These are phyloP conservation scores for Endothia cerciana DNA, from an alignment of 2,329 filamentous ascomycete species.

Conservation along the genomic window DNA sequence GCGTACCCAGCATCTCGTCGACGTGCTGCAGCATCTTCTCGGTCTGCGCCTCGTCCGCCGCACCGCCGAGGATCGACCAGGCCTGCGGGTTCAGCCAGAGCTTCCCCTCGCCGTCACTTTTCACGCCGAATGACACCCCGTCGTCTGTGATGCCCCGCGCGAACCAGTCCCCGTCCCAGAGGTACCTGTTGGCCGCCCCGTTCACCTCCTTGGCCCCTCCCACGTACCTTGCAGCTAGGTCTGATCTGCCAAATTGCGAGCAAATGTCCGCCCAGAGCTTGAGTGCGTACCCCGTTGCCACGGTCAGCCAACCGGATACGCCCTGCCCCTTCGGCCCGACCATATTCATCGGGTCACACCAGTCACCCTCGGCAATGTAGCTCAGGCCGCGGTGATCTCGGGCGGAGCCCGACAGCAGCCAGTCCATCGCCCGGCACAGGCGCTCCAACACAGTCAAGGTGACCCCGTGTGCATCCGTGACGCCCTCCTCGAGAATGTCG, in stretches of 20 bases:
- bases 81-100: constrained; percentile 64
- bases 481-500: constrained; percentile 48
- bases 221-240: constrained; percentile 50
- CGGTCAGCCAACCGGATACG: constrained; percentile 61
- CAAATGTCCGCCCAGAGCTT: constrained; percentile 59
- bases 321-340: constrained; percentile 62
- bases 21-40: constrained; percentile 51
- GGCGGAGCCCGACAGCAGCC: constrained; percentile 48
- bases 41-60: constrained; percentile 48
- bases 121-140: constrained; percentile 54
- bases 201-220: constrained; percentile 51
- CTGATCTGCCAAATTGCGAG: constrained; percentile 45
- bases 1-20: constrained; percentile 55
- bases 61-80: constrained; percentile 59
- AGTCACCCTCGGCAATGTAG: constrained; percentile 63
- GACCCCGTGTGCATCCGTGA: constrained; percentile 48
- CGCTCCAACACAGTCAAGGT: constrained; percentile 57
- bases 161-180: constrained; percentile 63
- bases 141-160: constrained; percentile 62
- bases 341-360: constrained; percentile 67
- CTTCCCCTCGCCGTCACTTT: constrained; percentile 54
- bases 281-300: constrained; percentile 57
- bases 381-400: constrained; percentile 58
- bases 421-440: constrained; percentile 61
- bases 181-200: constrained; percentile 51